These are phyloP conservation scores for Nakazawaea peltata DNA, from an alignment of 805 yeast species.

Conservation along the genomic window DNA sequence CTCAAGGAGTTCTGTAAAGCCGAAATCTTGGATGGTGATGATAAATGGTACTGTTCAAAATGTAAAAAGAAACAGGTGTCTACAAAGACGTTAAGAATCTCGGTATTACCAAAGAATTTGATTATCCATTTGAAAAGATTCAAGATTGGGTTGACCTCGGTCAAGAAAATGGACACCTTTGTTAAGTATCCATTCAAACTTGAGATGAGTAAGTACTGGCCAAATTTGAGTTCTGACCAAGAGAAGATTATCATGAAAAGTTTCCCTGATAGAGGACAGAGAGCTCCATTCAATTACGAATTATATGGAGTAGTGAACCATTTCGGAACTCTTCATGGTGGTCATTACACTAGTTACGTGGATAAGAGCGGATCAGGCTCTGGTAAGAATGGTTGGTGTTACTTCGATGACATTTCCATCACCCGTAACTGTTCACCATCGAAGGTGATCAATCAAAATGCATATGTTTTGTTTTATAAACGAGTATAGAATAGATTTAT, in stretches of 20 bases:
- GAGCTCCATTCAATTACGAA: conserved; percentile 71
- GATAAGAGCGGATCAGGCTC: conserved; percentile 35
- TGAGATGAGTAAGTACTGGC: conserved; percentile 66
- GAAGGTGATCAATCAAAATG: conserved; percentile 62
- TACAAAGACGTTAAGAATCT: conserved; percentile 61
- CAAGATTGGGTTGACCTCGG: conserved; percentile 39
- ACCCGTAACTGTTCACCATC: conserved; percentile 37
- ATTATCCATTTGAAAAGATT: conserved; percentile 86
- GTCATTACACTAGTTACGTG: conserved; percentile 84
- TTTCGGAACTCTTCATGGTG: conserved; percentile 73
- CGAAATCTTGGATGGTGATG: conserved; percentile 68
- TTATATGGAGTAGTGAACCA: conserved; percentile 81
- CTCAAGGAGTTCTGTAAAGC: conserved; percentile 68
- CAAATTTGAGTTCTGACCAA: conserved; percentile 30
- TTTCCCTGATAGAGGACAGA: conserved; percentile 63
- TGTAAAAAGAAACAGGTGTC: conserved; percentile 61
- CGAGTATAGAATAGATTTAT: conserved; percentile 21
- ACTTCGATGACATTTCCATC: conserved; percentile 75
- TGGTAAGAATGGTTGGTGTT: conserved; percentile 55
- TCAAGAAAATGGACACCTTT: conserved; percentile 54
- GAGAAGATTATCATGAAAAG: conserved; percentile 27
- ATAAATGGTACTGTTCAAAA: conserved; percentile 77
- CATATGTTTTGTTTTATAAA: conserved; percentile 76
- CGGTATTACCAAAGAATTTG: conserved; percentile 70
- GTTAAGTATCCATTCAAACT: conserved; percentile 57